These are phyloP conservation scores for Malus domestica DNA, from an alignment of 306 rosid species.

Conservation along the genomic window ASM211411v1 NC_041791.1:17419501-17420000, in stretches of 20 bases:
- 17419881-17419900: no score
- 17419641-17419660: conserved; percentile 8
- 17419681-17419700: conserved; percentile 4
- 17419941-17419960: no score
- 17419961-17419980: no score
- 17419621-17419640: conserved; percentile 14
- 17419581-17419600: conserved; percentile 6
- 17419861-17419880: no score
- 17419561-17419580: background rate
- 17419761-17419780: conserved; percentile 26
- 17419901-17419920: no score
- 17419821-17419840: background rate
- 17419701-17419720: conserved; percentile 1
- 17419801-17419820: background rate
- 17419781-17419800: conserved; percentile 31
- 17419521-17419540: conserved; percentile 57
- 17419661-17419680: conserved; percentile 22
- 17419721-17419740: conserved; percentile 17
- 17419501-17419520: conserved; percentile 91
- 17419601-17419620: conserved; percentile 21
- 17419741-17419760: conserved; percentile 25
- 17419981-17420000: no score
- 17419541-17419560: conserved; percentile 17
- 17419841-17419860: no score
- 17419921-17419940: no score